These are phyloP conservation scores for Allantophomopsis cytisporea DNA, from an alignment of 2,329 filamentous ascomycete genomes.

Conservation along the genomic window DNA sequence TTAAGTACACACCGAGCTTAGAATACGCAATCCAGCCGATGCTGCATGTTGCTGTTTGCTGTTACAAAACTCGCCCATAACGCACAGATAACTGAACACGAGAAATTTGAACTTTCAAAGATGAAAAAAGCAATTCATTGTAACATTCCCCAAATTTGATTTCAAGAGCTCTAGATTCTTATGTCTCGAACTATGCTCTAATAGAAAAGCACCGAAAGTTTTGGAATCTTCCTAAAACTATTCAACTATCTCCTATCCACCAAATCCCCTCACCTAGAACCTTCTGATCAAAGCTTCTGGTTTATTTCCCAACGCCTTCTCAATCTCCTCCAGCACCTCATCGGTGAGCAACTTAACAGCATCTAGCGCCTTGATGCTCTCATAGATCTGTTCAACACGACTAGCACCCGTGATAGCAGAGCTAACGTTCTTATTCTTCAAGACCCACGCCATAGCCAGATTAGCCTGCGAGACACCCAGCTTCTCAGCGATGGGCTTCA, in stretches of 20 bases:
- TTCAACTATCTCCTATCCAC: background rate
- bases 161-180: no score
- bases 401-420: conserved; percentile 48
- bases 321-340: conserved; percentile 45
- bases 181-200: no score
- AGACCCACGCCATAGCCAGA: conserved; percentile 47
- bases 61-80: no score
- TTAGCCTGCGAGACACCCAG: conserved; percentile 37
- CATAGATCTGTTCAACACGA: conserved; percentile 41
- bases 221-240: no score
- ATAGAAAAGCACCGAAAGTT: no score
- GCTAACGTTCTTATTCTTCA: conserved; percentile 47
- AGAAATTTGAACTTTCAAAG: no score
- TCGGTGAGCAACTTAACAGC: conserved; percentile 41
- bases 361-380: conserved; percentile 40
- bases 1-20: no score
- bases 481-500: conserved; percentile 49
- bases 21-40: no score
- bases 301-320: conserved; percentile 43
- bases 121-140: no score
- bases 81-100: no score
- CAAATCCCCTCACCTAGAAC: conserved; percentile 4
- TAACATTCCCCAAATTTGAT: no score
- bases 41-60: no score
- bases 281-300: conserved; percentile 23